phyloP scores from a whole-genome alignment of 495 filamentous ascomycete genomes.

The Hypoxylon trugodes region DNA sequence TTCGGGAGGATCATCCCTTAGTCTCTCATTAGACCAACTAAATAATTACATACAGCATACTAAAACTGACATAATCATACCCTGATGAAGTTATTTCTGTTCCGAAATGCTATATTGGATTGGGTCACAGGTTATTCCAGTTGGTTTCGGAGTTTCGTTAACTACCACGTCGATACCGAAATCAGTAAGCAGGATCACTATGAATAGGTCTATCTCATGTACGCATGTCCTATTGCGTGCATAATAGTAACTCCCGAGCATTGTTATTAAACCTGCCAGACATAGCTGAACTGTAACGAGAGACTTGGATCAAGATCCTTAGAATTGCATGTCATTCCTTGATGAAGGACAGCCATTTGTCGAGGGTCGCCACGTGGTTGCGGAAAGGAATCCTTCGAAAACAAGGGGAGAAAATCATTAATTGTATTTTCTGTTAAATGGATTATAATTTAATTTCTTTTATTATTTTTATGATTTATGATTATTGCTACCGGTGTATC shows the following conservation, averaged over 20 bases:
- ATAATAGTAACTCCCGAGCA: conserved; percentile 11
- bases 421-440: conserved; percentile 1
- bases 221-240: conserved; percentile 28
- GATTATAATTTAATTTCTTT: conserved; percentile 10
- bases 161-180: background rate
- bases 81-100: background rate
- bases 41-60: too few species aligned
- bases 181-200: background rate
- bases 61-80: background rate
- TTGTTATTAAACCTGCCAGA: conserved; percentile 7
- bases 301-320: conserved; percentile 33
- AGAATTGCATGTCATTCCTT: conserved; percentile 15
- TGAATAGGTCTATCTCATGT: background rate
- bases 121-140: conserved; percentile 6
- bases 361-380: conserved; percentile 31
- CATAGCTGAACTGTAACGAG: conserved; percentile 18
- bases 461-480: conserved; percentile 1
- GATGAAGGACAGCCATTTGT: conserved; percentile 27
- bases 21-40: too few species aligned
- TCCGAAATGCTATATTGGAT: conserved; percentile 12
- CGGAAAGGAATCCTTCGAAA: conserved; percentile 30
- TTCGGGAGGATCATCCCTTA: conserved; percentile 3
- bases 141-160: conserved; percentile 30
- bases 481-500: background rate
- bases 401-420: conserved; percentile 9